Percentiles rank a stretch among this genome's conserved stretches.
These are phyloP conservation scores for Starmerella riodocensis DNA, from an alignment of 805 yeast species.

Conservation along the genomic window DNA sequence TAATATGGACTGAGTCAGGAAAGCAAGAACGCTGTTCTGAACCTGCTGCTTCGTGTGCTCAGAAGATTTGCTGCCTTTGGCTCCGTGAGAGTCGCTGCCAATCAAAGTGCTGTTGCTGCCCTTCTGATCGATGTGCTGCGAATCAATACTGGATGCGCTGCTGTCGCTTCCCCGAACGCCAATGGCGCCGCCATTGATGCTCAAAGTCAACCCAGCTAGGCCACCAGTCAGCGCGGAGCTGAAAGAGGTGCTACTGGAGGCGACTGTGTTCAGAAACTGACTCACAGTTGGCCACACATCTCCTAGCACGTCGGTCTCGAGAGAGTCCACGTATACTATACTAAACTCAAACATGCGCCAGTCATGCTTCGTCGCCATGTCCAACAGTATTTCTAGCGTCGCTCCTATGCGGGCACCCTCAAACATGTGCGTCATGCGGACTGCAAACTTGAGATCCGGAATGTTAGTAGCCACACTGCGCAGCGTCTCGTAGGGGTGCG, in stretches of 20 bases:
- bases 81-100: not conserved
- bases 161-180: not conserved
- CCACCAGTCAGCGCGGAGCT: not conserved
- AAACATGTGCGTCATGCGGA: constrained; percentile 20
- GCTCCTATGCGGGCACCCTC: constrained; percentile 18
- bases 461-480: constrained; percentile 6
- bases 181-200: not conserved
- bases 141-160: not conserved
- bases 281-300: constrained; percentile 58
- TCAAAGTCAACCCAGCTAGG: no score
- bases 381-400: constrained; percentile 15
- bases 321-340: constrained; percentile 44
- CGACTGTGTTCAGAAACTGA: constrained; percentile 47
- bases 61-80: not conserved
- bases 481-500: constrained; percentile 17
- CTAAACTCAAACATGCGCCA: constrained; percentile 32
- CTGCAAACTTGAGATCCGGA: constrained; percentile 12
- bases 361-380: constrained; percentile 5
- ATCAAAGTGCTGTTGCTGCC: not conserved
- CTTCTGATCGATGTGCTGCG: no score
- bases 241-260: constrained; percentile 30
- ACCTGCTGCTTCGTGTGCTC: not conserved
- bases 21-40: not conserved
- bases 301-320: constrained; percentile 65
- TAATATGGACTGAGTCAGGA: constrained; percentile 6